These are phyloP conservation scores for Rhodomyrtus psidioides DNA, from an alignment of 441 rosid species.

Conservation along the genomic window DNA sequence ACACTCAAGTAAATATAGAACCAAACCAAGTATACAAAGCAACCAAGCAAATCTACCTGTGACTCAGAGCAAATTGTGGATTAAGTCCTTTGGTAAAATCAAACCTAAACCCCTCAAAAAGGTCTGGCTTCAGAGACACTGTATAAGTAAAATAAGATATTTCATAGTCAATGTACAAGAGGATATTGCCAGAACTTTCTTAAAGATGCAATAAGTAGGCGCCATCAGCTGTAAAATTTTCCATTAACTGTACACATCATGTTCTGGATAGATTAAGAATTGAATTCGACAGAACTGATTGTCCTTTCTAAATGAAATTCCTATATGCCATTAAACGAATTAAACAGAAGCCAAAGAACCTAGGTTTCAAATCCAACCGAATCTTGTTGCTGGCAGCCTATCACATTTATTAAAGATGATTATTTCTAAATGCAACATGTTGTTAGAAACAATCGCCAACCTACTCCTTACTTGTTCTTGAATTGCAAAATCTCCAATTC, in stretches of 20 bases:
- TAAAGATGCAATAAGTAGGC: neutral
- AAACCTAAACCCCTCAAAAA: slow-evolving; percentile 92
- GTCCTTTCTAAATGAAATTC: neutral
- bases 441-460: neutral
- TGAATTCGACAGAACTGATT: neutral
- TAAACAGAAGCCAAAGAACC: neutral
- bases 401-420: neutral
- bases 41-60: slow-evolving; percentile 38
- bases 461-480: neutral
- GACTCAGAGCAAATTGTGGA: slow-evolving; percentile 79
- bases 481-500: neutral
- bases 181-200: neutral
- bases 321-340: neutral
- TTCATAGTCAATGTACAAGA: neutral
- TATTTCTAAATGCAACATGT: neutral
- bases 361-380: neutral
- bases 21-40: neutral
- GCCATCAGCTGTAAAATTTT: neutral
- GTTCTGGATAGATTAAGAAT: neutral
- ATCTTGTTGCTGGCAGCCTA: neutral
- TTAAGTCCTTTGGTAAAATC: slow-evolving; percentile 89
- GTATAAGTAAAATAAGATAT: slow-evolving; percentile 15
- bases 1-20: neutral
- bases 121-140: slow-evolving; percentile 95
- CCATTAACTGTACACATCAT: neutral